These are phyloP conservation scores for Gastrolobium villosum DNA, from an alignment of 306 rosid genomes.

Conservation along the genomic window DNA sequence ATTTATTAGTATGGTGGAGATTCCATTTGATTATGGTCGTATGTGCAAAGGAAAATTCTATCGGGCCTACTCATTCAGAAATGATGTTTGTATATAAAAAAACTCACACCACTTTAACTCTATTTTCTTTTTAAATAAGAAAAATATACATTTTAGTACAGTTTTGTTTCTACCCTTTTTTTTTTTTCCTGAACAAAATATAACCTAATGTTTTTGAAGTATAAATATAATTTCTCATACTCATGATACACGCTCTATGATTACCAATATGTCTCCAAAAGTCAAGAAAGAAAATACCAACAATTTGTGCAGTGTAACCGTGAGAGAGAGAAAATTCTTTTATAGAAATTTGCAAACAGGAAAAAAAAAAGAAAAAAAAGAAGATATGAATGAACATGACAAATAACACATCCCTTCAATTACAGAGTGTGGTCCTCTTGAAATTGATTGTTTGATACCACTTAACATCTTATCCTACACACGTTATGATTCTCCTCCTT, in stretches of 20 bases:
- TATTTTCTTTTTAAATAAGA: background rate
- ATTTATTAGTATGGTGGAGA: conserved; percentile 58
- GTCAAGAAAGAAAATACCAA: conserved; percentile 35
- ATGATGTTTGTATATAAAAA: background rate
- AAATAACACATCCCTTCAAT: conserved; percentile 80
- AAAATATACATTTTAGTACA: background rate
- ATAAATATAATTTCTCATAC: conserved; percentile 13
- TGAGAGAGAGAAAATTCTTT: conserved; percentile 33
- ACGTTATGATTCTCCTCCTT: conserved; percentile 54
- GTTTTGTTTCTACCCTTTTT: background rate
- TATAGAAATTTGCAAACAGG: conserved; percentile 41
- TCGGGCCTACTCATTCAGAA: conserved; percentile 50
- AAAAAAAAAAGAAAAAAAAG: conserved; percentile 34
- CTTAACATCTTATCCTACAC: conserved; percentile 72
- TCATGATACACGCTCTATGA: conserved; percentile 52
- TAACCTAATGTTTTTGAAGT: background rate
- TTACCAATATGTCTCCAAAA: conserved; percentile 48
- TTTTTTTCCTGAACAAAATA: background rate
- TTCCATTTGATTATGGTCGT: conserved; percentile 52
- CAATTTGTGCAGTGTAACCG: conserved; percentile 30
- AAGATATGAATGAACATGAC: conserved; percentile 62
- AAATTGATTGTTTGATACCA: conserved; percentile 74
- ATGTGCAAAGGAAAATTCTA: conserved; percentile 60
- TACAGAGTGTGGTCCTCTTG: conserved; percentile 87
- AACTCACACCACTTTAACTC: background rate